A percentile compares a stretch with the other conserved stretches of the same genome.
Evolutionary conservation across 169 alveolate genomes (phyloP).

Genomic region (Eimeria necatrix): DNA sequence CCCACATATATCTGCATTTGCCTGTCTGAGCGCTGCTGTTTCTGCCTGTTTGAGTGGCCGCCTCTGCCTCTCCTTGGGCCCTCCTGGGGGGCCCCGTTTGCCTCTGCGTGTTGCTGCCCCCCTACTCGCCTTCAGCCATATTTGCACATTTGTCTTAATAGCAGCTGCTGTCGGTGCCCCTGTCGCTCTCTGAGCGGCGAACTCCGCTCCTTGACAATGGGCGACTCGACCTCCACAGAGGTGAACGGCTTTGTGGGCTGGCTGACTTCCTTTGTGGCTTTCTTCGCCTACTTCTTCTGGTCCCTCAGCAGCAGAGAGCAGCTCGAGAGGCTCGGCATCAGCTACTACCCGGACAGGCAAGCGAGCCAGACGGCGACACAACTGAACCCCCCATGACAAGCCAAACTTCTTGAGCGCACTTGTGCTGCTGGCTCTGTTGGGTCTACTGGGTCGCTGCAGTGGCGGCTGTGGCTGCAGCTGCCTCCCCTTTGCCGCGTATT

Average conservation of each 20-base stretch:
- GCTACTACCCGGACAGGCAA: conserved; percentile 34
- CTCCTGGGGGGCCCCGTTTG: not conserved
- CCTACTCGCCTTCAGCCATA: not conserved
- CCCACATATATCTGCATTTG: too few relatives aligned
- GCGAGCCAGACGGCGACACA: not conserved
- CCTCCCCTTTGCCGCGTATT: too few relatives aligned
- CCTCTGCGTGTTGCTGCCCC: not conserved
- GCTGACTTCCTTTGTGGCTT: conserved; percentile 40
- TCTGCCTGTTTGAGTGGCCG: not conserved
- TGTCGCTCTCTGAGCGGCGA: not conserved
- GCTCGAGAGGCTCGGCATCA: not conserved
- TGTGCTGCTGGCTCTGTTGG: too few relatives aligned
- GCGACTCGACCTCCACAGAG: conserved; percentile 36
- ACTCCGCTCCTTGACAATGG: conserved; percentile 1
- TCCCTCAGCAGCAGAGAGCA: conserved; percentile 7
- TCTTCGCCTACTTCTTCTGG: conserved; percentile 20
- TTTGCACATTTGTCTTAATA: not conserved
- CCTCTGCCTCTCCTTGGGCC: not conserved
- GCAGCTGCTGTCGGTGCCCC: not conserved
- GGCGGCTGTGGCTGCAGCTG: too few relatives aligned
- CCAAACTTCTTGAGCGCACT: too few relatives aligned
- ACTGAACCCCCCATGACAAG: not conserved
- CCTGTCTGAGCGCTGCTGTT: too few relatives aligned
- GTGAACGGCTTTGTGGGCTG: conserved; percentile 52
- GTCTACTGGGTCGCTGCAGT: too few relatives aligned